Percentiles rank a stretch among this genome's conserved stretches.
Conservation (phyloP, 2,329 filamentous ascomycete genomes). For the Claviceps africana region DNA sequence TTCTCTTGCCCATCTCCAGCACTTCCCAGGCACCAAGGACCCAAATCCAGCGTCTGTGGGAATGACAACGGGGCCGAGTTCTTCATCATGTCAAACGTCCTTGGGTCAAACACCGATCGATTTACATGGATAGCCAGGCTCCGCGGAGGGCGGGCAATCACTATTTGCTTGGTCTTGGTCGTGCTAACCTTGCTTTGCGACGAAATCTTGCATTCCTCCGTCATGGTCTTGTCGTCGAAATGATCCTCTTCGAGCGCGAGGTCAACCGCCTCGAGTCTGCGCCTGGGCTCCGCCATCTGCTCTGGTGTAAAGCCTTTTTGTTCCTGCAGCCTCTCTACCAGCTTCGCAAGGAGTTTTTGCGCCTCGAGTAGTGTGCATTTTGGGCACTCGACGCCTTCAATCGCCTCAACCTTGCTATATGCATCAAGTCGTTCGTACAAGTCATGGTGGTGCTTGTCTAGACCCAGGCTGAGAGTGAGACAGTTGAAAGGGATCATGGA, state of each 20-base stretch:
- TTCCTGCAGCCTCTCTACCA: conserved; percentile 28
- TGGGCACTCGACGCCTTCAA: conserved; percentile 79
- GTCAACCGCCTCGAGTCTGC: conserved; percentile 52
- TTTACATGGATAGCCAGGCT: conserved; percentile 81
- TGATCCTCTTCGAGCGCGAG: conserved; percentile 64
- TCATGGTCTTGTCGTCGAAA: conserved; percentile 56
- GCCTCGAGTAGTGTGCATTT: conserved; percentile 69
- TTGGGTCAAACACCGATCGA: conserved; percentile 78
- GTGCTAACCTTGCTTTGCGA: conserved; percentile 56
- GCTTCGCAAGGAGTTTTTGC: conserved; percentile 30
- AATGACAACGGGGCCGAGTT: conserved; percentile 72
- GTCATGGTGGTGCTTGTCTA: conserved; percentile 46
- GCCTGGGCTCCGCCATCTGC: conserved; percentile 33
- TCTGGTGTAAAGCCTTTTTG: conserved; percentile 26
- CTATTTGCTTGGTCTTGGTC: conserved; percentile 81
- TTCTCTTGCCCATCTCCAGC: conserved; percentile 11
- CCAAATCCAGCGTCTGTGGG: conserved; percentile 58
- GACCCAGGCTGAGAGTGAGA: conserved; percentile 68
- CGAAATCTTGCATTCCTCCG: conserved; percentile 49
- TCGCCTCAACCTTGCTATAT: conserved; percentile 71
- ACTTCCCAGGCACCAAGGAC: conserved; percentile 72
- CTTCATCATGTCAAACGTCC: conserved; percentile 65
- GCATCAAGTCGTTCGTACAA: conserved; percentile 69
- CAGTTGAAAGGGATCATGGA: conserved; percentile 91
- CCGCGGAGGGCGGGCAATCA: conserved; percentile 68